Evolutionary conservation across 345 rosid species (phyloP).

Genomic region (Eucalyptus leucophloia): DNA sequence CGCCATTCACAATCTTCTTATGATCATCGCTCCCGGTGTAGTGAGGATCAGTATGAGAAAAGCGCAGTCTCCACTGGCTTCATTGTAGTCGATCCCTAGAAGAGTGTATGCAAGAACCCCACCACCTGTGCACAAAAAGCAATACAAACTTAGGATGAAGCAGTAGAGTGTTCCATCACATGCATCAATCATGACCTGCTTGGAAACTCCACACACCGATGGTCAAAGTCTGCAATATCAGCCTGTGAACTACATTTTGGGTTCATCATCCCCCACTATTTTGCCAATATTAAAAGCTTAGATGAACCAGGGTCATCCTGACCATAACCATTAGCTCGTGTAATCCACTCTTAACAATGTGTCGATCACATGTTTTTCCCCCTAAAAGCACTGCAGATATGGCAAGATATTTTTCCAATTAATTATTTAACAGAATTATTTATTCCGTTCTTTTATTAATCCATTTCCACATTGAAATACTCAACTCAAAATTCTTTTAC

Average conservation of each 20-base stretch:
- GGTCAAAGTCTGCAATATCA: neutral
- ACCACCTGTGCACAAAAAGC: slow-evolving; percentile 42
- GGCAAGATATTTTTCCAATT: neutral
- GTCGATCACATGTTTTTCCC: neutral
- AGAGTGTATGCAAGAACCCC: slow-evolving; percentile 95
- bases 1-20: slow-evolving; percentile 79
- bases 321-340: neutral
- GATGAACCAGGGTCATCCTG: neutral
- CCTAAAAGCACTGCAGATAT: neutral
- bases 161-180: neutral
- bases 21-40: slow-evolving; percentile 73
- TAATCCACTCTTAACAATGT: neutral
- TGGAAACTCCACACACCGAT: neutral
- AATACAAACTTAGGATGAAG: neutral
- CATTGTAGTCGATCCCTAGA: slow-evolving; percentile 74
- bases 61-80: slow-evolving; percentile 72
- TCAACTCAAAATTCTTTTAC: neutral
- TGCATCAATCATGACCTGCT: neutral
- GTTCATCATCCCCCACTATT: neutral
- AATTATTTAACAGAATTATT: neutral
- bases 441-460: neutral
- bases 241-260: neutral
- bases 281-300: neutral
- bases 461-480: neutral
- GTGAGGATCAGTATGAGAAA: slow-evolving; percentile 94